These are phyloP conservation scores for Penicillium cosmopolitanum DNA, from an alignment of 495 filamentous ascomycete species.

Conservation along the genomic window DNA sequence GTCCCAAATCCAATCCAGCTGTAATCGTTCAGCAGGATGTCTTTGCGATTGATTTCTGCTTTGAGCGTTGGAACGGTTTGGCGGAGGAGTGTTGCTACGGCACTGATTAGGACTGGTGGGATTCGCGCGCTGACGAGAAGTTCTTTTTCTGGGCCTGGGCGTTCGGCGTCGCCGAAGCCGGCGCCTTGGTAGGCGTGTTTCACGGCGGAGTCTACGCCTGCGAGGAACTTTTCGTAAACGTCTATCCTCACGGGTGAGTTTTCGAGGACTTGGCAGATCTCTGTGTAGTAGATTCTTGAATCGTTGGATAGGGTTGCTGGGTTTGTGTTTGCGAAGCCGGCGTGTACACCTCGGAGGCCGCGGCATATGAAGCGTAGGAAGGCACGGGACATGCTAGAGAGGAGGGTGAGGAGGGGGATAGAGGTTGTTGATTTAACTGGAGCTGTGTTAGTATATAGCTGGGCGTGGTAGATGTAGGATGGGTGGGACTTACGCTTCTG, in stretches of 20 bases:
- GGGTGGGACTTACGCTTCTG: conserved; percentile 41
- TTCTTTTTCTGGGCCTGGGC: conserved; percentile 51
- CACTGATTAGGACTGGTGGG: conserved; percentile 44
- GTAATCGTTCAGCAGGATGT: conserved; percentile 52
- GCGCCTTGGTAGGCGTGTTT: conserved; percentile 50
- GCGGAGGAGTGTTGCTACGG: conserved; percentile 47
- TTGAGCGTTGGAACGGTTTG: conserved; percentile 44
- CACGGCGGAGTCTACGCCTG: conserved; percentile 50
- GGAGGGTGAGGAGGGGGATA: conserved; percentile 67
- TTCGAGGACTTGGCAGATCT: conserved; percentile 46
- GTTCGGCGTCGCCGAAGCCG: conserved; percentile 51
- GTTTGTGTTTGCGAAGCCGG: conserved; percentile 36
- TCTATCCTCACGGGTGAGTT: conserved; percentile 48
- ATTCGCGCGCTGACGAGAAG: conserved; percentile 51
- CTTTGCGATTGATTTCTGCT: conserved; percentile 51
- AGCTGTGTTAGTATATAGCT: conserved; percentile 26
- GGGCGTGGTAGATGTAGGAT: neutral
- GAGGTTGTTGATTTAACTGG: conserved; percentile 53
- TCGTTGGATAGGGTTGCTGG: conserved; percentile 36
- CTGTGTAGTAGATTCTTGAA: conserved; percentile 44
- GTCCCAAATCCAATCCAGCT: conserved; percentile 53
- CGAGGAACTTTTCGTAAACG: conserved; percentile 54
- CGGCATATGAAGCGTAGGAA: conserved; percentile 72
- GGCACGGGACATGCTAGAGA: conserved; percentile 73
- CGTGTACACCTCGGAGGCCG: conserved; percentile 54